Base-by-base conservation (phyloP, 768 basidiomycete genomes). In the Harrya chromipes region DNA sequence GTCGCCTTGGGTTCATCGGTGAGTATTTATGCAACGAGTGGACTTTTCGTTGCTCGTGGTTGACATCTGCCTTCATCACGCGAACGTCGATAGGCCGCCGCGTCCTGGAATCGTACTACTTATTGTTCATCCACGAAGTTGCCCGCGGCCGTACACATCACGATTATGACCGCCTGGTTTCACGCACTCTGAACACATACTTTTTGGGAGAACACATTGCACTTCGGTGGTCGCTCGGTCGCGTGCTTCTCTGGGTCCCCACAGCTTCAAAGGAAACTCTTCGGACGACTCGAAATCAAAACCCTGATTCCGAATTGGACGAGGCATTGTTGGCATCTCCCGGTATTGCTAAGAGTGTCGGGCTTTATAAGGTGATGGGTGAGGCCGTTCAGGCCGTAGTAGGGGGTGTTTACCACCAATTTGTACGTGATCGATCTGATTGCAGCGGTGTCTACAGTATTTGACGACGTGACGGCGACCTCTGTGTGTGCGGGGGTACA, bases 401-500 rank as follows among this genome's bases (percentile, higher is more conserved):
- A 26, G 90, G 90, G 20, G 87, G 83, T 6, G 77, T 90, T 12
- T 89, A 82, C 59, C 81, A 85, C 59, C 87, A 93, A 72, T 88
- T 84, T 65, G 90, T 92, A 60, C 50, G 88, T 74, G 45, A 29
- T 45, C 49, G 33, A 9, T 56, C 55, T 61, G 72, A 11, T 54
- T 69, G 10, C 24, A 24, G 52, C 17, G 69, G 16, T 10, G 4
- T 33, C 34, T 29, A 17, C 23, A 38, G n/a, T 37, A 4, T 20
- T 34, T 53, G 43, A 52, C 20, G 16, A 33, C 17, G 8, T 50
- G 14, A n/a, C 21, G 9, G 46, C 11, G 26, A 52, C 72, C 33
- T 21, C n/a, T n/a, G n/a, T 26, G 7, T 17, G 14, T 17, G 20
- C 1, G 21, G 34, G 21, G 41, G 11, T 27, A 19, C 37, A 69